Evolutionary conservation across 2,329 filamentous ascomycete genomes (phyloP).

Genomic region (Fusarium piperis): DNA sequence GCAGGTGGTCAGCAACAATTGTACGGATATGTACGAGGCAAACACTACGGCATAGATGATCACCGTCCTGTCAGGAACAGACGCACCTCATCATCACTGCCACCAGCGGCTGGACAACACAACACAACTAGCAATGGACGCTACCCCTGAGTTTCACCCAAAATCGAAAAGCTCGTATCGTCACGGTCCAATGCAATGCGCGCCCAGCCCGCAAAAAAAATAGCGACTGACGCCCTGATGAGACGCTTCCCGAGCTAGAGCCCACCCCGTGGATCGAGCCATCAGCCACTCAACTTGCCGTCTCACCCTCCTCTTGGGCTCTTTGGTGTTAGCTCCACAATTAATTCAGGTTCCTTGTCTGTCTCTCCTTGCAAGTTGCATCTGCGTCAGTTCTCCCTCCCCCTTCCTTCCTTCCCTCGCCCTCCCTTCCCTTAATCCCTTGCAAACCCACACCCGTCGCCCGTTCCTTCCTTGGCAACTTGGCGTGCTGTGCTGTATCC

Average conservation of each 20-base stretch:
- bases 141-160: slow-evolving; percentile 18
- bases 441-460: slow-evolving; percentile 20
- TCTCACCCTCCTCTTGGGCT: slow-evolving; percentile 29
- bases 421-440: slow-evolving; percentile 28
- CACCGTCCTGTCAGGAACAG: not conserved
- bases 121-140: not conserved
- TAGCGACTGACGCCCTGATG: slow-evolving; percentile 20
- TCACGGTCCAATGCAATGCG: slow-evolving; percentile 13
- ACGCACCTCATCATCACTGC: not conserved
- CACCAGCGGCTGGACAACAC: not conserved
- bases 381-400: not conserved
- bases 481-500: slow-evolving; percentile 23
- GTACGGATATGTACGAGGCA: not conserved
- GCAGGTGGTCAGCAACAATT: not conserved
- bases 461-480: slow-evolving; percentile 40
- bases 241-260: slow-evolving; percentile 20
- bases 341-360: slow-evolving; percentile 17
- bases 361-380: slow-evolving; percentile 12
- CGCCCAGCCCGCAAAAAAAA: slow-evolving; percentile 20
- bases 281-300: slow-evolving; percentile 24
- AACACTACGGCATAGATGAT: not conserved
- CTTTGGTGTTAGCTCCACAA: slow-evolving; percentile 16
- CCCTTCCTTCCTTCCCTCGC: slow-evolving; percentile 11
- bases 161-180: not conserved
- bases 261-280: slow-evolving; percentile 4